Evolutionary conservation across 371 early-diverging fungal species (phyloP).

Genomic region (Mucor racemosus): DNA sequence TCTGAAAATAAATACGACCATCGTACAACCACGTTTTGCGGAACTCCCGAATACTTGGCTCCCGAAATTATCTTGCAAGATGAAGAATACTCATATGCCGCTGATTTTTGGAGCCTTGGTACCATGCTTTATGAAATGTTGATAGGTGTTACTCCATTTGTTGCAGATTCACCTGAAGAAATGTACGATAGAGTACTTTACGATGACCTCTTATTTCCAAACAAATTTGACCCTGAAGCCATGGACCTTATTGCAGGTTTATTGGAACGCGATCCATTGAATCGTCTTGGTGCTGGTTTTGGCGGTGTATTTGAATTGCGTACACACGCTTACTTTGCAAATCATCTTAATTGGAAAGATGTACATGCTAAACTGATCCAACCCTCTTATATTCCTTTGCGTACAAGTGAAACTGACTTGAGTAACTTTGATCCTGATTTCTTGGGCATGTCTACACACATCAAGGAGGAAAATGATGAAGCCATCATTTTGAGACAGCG

Average conservation of each 20-base stretch:
- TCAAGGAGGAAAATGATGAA: conserved; percentile 25
- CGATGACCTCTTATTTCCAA: conserved; percentile 73
- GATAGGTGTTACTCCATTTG: conserved; percentile 76
- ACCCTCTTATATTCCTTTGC: conserved; percentile 62
- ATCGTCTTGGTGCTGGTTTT: conserved; percentile 63
- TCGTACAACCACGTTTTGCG: conserved; percentile 89
- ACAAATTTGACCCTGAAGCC: conserved; percentile 54
- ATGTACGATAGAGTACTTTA: conserved; percentile 83
- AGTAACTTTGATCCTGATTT: conserved; percentile 69
- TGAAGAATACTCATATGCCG: conserved; percentile 81
- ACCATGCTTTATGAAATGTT: conserved; percentile 89
- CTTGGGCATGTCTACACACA: conserved; percentile 34
- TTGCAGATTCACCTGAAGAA: conserved; percentile 66
- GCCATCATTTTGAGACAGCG: background rate
- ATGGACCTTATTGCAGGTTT: conserved; percentile 62
- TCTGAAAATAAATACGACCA: conserved; percentile 47
- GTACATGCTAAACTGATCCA: conserved; percentile 67
- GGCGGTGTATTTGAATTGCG: conserved; percentile 68
- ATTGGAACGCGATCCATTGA: conserved; percentile 66
- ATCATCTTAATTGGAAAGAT: conserved; percentile 72
- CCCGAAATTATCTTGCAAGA: conserved; percentile 83
- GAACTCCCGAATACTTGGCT: conserved; percentile 55
- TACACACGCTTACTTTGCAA: conserved; percentile 68
- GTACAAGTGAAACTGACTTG: conserved; percentile 55
- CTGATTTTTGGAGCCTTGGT: conserved; percentile 98